phyloP scores from a whole-genome alignment of 2,329 filamentous ascomycete genomes.

The Exophiala mesophila region DNA sequence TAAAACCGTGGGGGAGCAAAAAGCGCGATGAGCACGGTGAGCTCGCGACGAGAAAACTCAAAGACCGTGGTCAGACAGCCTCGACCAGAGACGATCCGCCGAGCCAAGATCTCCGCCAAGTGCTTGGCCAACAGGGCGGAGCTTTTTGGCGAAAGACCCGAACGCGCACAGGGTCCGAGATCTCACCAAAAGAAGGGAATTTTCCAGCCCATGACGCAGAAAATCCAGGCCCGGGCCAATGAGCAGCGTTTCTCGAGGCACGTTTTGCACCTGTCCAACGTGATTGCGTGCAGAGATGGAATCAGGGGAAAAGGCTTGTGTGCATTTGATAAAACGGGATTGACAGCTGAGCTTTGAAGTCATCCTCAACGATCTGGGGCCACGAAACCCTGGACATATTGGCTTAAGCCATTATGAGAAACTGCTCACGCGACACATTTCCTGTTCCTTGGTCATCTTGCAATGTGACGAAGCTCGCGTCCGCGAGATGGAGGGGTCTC shows the following conservation, averaged over 20 bases:
- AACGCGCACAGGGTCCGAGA: not conserved
- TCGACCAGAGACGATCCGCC: not conserved
- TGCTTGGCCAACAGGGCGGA: not conserved
- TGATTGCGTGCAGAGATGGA: not conserved
- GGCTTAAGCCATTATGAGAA: not conserved
- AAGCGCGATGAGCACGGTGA: no score
- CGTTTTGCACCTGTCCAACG: not conserved
- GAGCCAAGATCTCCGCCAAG: slow-evolving; percentile 3
- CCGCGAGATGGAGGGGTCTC: not conserved
- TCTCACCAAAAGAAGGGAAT: not conserved
- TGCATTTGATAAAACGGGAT: not conserved
- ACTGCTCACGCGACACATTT: slow-evolving; percentile 3
- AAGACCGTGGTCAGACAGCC: no score
- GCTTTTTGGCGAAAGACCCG: not conserved
- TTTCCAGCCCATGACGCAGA: not conserved
- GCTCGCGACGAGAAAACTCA: no score
- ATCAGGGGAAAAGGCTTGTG: not conserved
- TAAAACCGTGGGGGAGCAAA: no score
- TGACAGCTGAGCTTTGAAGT: no score
- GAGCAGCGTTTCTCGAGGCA: not conserved
- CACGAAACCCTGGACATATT: not conserved
- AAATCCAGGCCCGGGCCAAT: not conserved
- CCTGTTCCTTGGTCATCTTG: not conserved
- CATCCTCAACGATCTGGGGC: no score
- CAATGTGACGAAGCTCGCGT: not conserved